Evolutionary conservation across 2,329 filamentous ascomycete genomes (phyloP), one percentile per base, ranked within the genome.

Genomic region (Ceratocystis albifundus): DNA sequence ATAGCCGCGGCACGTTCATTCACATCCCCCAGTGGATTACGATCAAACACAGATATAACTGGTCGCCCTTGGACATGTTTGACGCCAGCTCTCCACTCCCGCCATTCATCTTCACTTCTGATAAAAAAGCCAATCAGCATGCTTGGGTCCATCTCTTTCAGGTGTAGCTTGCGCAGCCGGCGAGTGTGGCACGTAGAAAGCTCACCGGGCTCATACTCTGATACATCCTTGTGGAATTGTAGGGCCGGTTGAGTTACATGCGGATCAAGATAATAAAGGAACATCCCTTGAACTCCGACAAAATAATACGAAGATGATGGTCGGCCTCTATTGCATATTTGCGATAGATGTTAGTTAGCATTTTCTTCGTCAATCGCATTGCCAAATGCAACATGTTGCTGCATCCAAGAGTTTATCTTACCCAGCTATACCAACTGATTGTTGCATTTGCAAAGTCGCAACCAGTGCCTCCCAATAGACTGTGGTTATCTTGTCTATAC

Each of bases 51-150:
- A 71, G 93, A 89, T 62, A 97, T 88, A 64, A 99, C 89, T 5
- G 86, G 81, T 74, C 96, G 96, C 25, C 89, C 89, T 71, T 89
- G 85, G 7, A 88, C 85, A 70, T 88, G 84, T 70, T 84, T 84
- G 1, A 96, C 81, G n/a, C 84, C 82, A 67, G 83, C 79, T 72
- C 89, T 88, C 92, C 92, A 97, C 65, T 84, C 82, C 48, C 82
- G 77, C 88, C 93, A 97, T 70, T 99, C 94, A 55, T 86, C 82
- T 71, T 93, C 86, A 67, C 89, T 84, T 50, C 82, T 83, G 69
- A 99, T 91, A 45, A 99, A 77, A 72, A 97, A 97, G 3, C 90
- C 93, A 70, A 99, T 89, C 53, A 99, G 78, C 94, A 99, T 99
- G 72, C 91, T 96, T 0, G 94, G 94, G 72, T 99, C 94, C 89